Conservation (phyloP, 2,329 filamentous ascomycete genomes). For the Fusarium duplospermum region DNA sequence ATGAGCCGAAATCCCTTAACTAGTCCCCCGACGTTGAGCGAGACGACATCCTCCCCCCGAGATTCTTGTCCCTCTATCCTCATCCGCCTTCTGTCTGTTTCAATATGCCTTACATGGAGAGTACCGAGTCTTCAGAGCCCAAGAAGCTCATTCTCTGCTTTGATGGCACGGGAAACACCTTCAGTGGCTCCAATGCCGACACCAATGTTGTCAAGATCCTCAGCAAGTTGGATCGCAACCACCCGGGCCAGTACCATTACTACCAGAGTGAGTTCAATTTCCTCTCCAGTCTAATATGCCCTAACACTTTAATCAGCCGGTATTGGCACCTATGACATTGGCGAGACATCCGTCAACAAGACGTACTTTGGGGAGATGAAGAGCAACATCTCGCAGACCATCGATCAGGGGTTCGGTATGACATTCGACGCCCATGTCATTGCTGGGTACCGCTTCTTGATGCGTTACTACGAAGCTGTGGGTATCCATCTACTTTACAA, state of each 20-base stretch:
- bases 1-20: neutral
- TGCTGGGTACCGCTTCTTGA: constrained; percentile 64
- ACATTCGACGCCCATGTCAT: constrained; percentile 65
- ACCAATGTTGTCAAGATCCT: constrained; percentile 66
- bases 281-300: neutral
- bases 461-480: constrained; percentile 63
- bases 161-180: constrained; percentile 61
- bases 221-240: constrained; percentile 58
- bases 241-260: constrained; percentile 59
- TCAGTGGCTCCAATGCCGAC: constrained; percentile 59
- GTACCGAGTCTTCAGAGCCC: constrained; percentile 28
- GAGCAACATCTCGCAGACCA: constrained; percentile 52
- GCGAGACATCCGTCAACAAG: constrained; percentile 56
- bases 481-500: constrained; percentile 3
- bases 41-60: neutral
- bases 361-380: constrained; percentile 47
- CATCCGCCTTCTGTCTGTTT: neutral
- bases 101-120: constrained; percentile 34
- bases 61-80: neutral
- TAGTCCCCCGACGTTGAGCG: neutral
- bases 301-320: constrained; percentile 49
- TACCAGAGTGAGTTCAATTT: constrained; percentile 55
- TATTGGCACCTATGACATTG: constrained; percentile 61
- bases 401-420: constrained; percentile 58
- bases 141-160: constrained; percentile 61